Evolutionary conservation across 2,329 filamentous ascomycete species (phyloP).

Genomic region (Penicillium olsonii): DNA sequence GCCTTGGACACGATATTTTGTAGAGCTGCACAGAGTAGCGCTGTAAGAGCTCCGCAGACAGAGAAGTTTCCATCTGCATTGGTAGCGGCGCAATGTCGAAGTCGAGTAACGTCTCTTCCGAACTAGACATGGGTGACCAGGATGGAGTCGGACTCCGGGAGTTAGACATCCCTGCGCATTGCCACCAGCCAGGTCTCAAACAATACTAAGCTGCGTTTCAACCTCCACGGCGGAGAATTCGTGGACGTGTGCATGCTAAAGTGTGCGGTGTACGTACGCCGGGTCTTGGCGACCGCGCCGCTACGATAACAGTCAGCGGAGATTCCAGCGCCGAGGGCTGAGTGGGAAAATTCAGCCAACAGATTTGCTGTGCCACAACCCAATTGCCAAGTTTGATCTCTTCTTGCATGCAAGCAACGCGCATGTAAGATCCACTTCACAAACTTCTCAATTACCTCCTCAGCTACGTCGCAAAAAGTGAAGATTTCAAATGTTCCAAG

Average conservation of each 20-base stretch:
- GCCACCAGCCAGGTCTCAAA: neutral
- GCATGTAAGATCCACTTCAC: neutral
- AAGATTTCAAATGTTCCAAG: no score
- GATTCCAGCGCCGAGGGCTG: neutral
- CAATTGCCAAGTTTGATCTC: neutral
- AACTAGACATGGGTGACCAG: slow-evolving; percentile 1
- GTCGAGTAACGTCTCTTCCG: neutral
- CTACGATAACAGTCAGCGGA: slow-evolving; percentile 5
- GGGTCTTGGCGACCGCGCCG: slow-evolving; percentile 6
- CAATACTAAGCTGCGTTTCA: neutral
- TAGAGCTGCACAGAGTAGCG: no score
- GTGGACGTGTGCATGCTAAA: neutral
- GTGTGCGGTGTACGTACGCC: neutral
- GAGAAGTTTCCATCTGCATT: neutral
- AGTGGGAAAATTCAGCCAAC: neutral
- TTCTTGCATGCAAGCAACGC: neutral
- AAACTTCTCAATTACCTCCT: no score
- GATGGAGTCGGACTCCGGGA: no score
- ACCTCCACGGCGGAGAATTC: neutral
- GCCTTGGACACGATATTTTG: no score
- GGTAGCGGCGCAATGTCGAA: neutral
- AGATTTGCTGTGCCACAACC: neutral
- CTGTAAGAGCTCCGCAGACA: no score
- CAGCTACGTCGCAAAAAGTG: no score
- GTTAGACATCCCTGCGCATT: neutral